Conservation (phyloP, 805 yeast genomes). For the Nematodospora valgi region DNA sequence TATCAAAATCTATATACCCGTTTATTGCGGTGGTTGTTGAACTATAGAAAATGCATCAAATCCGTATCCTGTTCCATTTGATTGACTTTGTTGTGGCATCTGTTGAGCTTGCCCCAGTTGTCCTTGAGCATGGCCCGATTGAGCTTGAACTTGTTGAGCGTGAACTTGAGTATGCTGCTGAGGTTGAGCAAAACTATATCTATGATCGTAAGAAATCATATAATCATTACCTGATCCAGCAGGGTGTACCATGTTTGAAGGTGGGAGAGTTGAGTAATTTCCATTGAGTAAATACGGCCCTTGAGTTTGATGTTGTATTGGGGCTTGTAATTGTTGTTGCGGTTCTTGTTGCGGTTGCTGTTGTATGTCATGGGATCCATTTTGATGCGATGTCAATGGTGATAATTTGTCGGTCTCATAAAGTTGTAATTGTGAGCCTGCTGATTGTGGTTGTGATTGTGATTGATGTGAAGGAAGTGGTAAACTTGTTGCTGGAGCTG, state of each 20-base stretch:
- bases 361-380: conserved; percentile 8
- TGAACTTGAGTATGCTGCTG: too few relatives aligned
- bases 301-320: conserved; percentile 2
- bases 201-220: conserved; percentile 6
- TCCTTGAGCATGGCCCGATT: too few relatives aligned
- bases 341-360: conserved; percentile 10
- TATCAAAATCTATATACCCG: too few relatives aligned
- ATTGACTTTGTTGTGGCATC: too few relatives aligned
- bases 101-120: too few relatives aligned
- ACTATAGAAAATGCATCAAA: too few relatives aligned
- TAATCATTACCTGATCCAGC: conserved; percentile 11
- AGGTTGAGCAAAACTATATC: conserved; percentile 6
- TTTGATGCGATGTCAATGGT: conserved; percentile 23
- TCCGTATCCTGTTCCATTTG: too few relatives aligned
- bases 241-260: conserved; percentile 8
- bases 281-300: background rate
- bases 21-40: too few relatives aligned
- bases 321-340: conserved; percentile 3
- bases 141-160: too few relatives aligned
- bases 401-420: conserved; percentile 23
- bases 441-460: conserved; percentile 15
- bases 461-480: conserved; percentile 9
- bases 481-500: conserved; percentile 7
- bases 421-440: conserved; percentile 5
- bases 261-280: conserved; percentile 8